Conservation (phyloP, 495 filamentous ascomycete genomes). For the Neurospora sp. region DNA sequence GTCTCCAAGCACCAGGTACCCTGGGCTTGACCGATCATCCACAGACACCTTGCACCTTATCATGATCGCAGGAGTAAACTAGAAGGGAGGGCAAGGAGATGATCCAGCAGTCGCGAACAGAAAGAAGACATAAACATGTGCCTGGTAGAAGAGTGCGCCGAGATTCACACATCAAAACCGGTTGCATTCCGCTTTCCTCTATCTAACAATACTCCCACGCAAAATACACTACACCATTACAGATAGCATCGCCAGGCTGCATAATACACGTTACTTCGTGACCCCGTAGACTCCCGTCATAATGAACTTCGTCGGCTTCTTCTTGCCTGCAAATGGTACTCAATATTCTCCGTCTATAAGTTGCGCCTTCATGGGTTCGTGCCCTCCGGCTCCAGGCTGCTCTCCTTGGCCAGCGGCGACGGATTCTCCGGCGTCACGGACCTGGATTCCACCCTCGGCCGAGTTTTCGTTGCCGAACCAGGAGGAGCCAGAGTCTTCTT, state of each 20-base stretch:
- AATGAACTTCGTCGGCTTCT: neutral
- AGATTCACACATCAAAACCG: neutral
- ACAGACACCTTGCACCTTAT: neutral
- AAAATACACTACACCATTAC: neutral
- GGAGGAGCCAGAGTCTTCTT: constrained; percentile 25
- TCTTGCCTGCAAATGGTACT: neutral
- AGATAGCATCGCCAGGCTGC: neutral
- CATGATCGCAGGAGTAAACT: neutral
- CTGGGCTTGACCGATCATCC: neutral
- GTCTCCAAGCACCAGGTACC: neutral
- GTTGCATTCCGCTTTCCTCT: neutral
- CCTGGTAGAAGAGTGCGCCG: neutral
- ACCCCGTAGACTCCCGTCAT: no score
- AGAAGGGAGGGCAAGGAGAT: neutral
- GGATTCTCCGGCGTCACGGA: constrained; percentile 41
- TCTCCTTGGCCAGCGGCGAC: constrained; percentile 40
- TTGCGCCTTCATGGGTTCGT: neutral
- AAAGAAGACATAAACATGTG: neutral
- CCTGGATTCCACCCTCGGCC: constrained; percentile 32
- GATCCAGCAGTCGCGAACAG: neutral
- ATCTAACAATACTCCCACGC: neutral
- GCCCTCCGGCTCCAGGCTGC: constrained; percentile 18
- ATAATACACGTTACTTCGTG: neutral
- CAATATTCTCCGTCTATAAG: neutral
- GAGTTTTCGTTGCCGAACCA: constrained; percentile 21